phyloP scores from a whole-genome alignment of 164 flowering plant species.

The Vitis riparia region DNA sequence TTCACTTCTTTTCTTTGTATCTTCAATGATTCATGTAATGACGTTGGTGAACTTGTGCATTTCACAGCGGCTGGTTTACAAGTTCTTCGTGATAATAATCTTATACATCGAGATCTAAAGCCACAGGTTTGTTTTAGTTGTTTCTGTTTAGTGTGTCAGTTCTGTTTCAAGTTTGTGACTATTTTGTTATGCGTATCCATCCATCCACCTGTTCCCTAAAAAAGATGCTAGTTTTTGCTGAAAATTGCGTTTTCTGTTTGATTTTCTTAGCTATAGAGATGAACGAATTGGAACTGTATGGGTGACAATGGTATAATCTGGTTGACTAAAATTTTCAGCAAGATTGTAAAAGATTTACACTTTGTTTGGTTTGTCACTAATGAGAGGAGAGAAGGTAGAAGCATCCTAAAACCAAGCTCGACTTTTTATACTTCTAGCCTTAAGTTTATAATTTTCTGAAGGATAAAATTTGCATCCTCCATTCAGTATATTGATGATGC shows the following conservation, averaged over 20 bases:
- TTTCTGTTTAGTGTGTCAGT: not conserved
- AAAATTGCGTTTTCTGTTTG: not conserved
- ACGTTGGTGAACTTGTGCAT: conserved; percentile 6
- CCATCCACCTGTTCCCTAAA: not conserved
- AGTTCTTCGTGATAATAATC: conserved; percentile 85
- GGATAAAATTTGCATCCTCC: too few relatives aligned
- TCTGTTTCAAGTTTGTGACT: not conserved
- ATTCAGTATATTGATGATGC: too few relatives aligned
- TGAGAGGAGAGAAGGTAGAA: too few relatives aligned
- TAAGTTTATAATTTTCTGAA: too few relatives aligned
- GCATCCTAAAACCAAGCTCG: too few relatives aligned
- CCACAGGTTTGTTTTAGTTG: conserved; percentile 70
- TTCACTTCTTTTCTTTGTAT: not conserved
- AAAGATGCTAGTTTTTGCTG: not conserved
- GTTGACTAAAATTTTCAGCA: not conserved
- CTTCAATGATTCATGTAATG: not conserved
- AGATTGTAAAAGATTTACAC: not conserved
- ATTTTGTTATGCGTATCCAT: too few relatives aligned
- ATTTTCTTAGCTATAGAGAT: not conserved
- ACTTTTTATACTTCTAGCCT: too few relatives aligned
- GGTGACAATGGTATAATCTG: not conserved
- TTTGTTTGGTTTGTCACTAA: too few relatives aligned
- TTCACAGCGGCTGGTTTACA: conserved; percentile 79
- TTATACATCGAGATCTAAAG: conserved; percentile 90
- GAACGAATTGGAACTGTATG: not conserved